Percentiles rank a stretch among this genome's conserved stretches.
Conservation (phyloP, 768 basidiomycete species). For the Amanita subjunquillea region DNA sequence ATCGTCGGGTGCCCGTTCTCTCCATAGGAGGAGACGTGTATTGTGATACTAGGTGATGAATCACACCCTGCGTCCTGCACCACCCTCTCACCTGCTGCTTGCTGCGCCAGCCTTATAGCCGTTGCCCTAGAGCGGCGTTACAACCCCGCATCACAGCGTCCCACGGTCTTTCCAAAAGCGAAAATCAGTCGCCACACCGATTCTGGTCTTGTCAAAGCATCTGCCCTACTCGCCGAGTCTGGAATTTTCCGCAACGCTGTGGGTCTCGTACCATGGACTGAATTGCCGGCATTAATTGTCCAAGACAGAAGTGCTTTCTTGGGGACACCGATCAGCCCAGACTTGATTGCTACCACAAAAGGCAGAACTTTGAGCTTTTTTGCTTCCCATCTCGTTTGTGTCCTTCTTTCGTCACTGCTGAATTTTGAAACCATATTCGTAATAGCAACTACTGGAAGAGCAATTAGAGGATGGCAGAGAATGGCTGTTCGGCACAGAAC, state of each 20-base stretch:
- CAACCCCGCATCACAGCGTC: background rate
- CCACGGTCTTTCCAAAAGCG: background rate
- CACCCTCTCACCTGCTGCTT: background rate
- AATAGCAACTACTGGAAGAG: conserved; percentile 23
- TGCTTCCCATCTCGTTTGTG: conserved; percentile 36
- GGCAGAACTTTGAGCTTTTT: conserved; percentile 22
- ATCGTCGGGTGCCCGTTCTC: conserved; percentile 38
- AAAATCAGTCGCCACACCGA: background rate
- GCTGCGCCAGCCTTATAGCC: background rate
- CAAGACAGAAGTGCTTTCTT: background rate
- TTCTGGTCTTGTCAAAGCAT: background rate
- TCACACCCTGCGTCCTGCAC: conserved; percentile 7
- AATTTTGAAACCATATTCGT: background rate
- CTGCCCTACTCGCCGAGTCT: background rate
- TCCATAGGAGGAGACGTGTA: conserved; percentile 42
- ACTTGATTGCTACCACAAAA: background rate
- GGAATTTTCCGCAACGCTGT: background rate
- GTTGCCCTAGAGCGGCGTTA: background rate
- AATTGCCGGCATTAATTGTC: background rate
- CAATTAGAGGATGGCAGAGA: conserved; percentile 42
- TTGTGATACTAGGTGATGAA: conserved; percentile 42
- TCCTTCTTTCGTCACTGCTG: background rate
- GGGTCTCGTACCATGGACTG: background rate
- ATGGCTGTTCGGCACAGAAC: conserved; percentile 47
- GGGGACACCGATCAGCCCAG: background rate